phyloP scores from a whole-genome alignment of 1,284 basidiomycete genomes.

The Serendipita sp. region DNA sequence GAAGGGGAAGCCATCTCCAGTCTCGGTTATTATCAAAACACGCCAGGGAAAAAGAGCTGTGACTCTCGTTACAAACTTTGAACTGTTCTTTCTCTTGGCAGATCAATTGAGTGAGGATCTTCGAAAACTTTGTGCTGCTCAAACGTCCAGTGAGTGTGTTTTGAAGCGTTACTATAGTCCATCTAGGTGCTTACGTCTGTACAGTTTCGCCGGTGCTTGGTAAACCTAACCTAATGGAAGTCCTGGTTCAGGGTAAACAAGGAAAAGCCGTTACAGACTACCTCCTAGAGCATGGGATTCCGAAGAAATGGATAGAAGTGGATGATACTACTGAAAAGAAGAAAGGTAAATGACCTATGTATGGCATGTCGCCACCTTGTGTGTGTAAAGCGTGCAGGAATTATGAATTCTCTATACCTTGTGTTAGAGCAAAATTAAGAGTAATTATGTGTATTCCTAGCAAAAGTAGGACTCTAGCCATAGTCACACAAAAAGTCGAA shows the following conservation, averaged over 20 bases:
- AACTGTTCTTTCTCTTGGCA: constrained; percentile 53
- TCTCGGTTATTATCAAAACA: constrained; percentile 53
- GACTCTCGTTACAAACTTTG: constrained; percentile 65
- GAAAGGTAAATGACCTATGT: constrained; percentile 9
- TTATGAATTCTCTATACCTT: too few species aligned
- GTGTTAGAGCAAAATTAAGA: too few species aligned
- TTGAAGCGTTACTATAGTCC: background rate
- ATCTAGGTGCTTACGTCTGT: background rate
- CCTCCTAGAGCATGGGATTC: constrained; percentile 53
- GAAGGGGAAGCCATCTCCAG: constrained; percentile 59
- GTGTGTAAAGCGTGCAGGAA: too few species aligned
- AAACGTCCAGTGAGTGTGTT: constrained; percentile 46
- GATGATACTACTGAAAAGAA: constrained; percentile 22
- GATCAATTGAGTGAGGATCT: constrained; percentile 71
- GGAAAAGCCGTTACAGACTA: constrained; percentile 49
- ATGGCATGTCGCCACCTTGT: background rate
- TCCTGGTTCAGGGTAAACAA: constrained; percentile 75
- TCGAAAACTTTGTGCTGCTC: constrained; percentile 57
- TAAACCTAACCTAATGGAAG: constrained; percentile 45
- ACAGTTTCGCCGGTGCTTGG: constrained; percentile 38
- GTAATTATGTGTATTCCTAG: too few species aligned
- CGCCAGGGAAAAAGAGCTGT: constrained; percentile 64
- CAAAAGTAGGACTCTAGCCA: too few species aligned
- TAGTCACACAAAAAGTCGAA: too few species aligned
- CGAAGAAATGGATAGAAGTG: constrained; percentile 63